Evolutionary conservation across 495 filamentous ascomycete genomes (phyloP), one percentile per base, ranked within the genome.

Genomic region (Penicillium fimorum): DNA sequence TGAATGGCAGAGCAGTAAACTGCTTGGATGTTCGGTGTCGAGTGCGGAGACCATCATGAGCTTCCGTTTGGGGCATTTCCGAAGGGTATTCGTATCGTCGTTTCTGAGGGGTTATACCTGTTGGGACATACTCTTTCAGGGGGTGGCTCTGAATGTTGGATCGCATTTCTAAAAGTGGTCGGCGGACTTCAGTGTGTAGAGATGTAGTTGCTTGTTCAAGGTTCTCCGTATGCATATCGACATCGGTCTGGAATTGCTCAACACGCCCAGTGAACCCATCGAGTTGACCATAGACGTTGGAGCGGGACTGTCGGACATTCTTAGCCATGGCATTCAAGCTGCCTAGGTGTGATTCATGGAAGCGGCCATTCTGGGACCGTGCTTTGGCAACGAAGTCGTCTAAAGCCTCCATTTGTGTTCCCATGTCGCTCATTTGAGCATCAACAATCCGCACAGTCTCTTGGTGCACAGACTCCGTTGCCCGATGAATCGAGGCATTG

Each of bases 321-420:
- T 66, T 62, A 1, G 85, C 79, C 22, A 97, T 79, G 17, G 65
- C 73, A 33, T 76, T 61, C 6, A 96, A 69, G 2, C 86, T 89
- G 6, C 70, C 63, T 4, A 82, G 64, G 58, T 94, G 86, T 37
- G 78, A 79, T 32, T 84, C 76, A 61, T 91, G 84, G 68, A 94
- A 91, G 11, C 73, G 69, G 38, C 87, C 82, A 65, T 97, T 97
- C 59, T 94, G 87, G 6, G 82, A 87, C 53, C 87, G 84, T 13
- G 95, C 91, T 43, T 89, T 88, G 27, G 88, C 79, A 33, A 97
- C 90, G 59, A 96, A 96, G 56, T 91, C 89, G 71, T 96, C 94
- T 6, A 97, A 79, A 7, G 89, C 87, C 59, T 82, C 82, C 84
- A 98, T 93, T 72, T 97, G 91, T 8, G 77, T 79, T 54, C 88